A percentile compares a stretch with the other conserved stretches of the same genome.
Conservation (phyloP, 129 eudicot species). For the Flaveria trinervia region DNA sequence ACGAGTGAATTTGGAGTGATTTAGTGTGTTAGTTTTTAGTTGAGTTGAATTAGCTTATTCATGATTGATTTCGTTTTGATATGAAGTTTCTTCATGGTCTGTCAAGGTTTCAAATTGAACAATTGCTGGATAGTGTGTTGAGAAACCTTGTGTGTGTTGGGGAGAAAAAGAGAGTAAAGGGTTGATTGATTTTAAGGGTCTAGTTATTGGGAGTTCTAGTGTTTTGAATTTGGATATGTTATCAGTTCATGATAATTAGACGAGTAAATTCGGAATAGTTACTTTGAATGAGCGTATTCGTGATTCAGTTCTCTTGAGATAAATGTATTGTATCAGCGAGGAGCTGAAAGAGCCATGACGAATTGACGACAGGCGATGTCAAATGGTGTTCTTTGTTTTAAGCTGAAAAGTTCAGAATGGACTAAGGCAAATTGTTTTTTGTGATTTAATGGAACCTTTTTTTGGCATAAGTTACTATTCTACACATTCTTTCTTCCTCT, state of each 20-base stretch:
- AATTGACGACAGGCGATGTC: too few relatives aligned
- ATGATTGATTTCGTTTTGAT: background rate
- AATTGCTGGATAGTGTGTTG: too few relatives aligned
- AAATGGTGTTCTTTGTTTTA: too few relatives aligned
- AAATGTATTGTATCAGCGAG: too few relatives aligned
- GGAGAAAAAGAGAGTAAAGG: background rate
- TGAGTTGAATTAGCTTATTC: too few relatives aligned
- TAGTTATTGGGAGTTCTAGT: background rate
- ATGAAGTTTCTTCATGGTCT: background rate
- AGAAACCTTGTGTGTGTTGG: too few relatives aligned
- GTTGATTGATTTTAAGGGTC: background rate
- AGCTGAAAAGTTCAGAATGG: background rate
- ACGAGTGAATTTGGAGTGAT: too few relatives aligned
- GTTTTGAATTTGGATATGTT: conserved; percentile 8
- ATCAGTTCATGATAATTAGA: conserved; percentile 14
- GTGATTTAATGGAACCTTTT: too few relatives aligned
- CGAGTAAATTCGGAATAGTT: background rate
- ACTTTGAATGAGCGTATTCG: too few relatives aligned
- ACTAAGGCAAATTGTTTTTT: background rate
- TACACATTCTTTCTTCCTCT: background rate
- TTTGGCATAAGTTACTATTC: background rate
- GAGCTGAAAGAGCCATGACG: too few relatives aligned
- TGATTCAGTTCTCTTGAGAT: too few relatives aligned
- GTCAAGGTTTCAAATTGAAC: background rate
- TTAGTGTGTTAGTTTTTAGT: too few relatives aligned